Base-by-base conservation (phyloP, 2,329 filamentous ascomycete genomes). In the Gaeumannomyces sp. region DNA sequence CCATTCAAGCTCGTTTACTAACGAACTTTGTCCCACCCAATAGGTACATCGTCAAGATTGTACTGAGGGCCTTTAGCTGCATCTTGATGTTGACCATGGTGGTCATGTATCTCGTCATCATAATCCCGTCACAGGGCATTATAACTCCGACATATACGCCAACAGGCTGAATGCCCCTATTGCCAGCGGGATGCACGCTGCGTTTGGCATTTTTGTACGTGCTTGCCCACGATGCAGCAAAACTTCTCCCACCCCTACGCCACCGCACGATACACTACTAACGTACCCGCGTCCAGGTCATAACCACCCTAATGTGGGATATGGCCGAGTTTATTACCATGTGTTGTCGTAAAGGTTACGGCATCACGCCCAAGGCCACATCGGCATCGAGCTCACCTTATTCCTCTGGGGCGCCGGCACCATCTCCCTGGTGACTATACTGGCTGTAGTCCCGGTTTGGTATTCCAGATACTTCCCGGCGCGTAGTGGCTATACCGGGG, bases 301-400 rank as follows among this genome's bases (percentile, higher is more conserved):
- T 29, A 4, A 1, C 28, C 4, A 28, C 58, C 29, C 60, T 71
- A 29, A 7, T 68, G 10, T 74, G 72, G 72, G 70, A 74, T 60
- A 33, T 67, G 33, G 60, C 64, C 57, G 72, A 74, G 59, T 70
- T 72, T 50, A 45, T 72, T 27, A 69, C 69, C 10, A 66, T 72
- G 5, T 68, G 68, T 50, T 65, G 65, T 22, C 71, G 70, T 7
- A 66, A 66, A 28, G 69, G 69, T 35, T 67, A 67, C 56, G 72
- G 72, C 64, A 66, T 74, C 61, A 66, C 68, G 14, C 66, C 72
- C 14, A 72, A 69, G 22, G 71, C 69, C 72, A 72, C 25, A 71
- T 74, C 56, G 70, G 68, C 62, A 58, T 71, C 16, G 72, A 74
- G 57, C 67, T 73, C 19, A 45, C 70, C 1, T 59, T 73, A 13